A percentile compares a stretch with the other conserved stretches of the same genome.
Conservation (phyloP, 331 rosid species). For the Phaseolus coccineus region DNA sequence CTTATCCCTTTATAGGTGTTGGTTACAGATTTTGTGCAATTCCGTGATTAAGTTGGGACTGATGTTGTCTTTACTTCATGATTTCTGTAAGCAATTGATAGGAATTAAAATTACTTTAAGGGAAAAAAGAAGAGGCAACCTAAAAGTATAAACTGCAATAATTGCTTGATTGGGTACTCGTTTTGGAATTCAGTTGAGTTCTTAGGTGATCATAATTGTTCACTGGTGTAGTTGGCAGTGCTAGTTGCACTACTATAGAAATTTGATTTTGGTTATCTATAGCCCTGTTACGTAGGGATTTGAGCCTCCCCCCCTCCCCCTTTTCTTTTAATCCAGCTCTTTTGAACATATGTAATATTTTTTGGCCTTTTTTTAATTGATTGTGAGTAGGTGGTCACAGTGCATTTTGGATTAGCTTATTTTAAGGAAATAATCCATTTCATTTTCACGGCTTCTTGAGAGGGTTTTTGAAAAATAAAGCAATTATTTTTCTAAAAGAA, state of each 20-base stretch:
- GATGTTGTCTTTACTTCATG: not conserved
- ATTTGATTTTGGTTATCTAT: not conserved
- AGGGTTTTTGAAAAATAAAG: not conserved
- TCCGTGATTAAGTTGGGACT: not conserved
- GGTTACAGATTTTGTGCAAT: constrained; percentile 24
- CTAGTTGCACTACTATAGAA: not conserved
- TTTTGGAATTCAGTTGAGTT: constrained; percentile 6
- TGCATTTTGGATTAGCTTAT: not conserved
- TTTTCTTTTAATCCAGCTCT: not conserved
- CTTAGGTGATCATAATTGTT: constrained; percentile 10
- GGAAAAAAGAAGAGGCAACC: not conserved
- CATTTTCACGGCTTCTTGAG: not conserved
- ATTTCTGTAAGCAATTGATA: constrained; percentile 4
- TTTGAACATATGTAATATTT: not conserved
- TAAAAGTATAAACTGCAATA: not conserved
- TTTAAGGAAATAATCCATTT: not conserved
- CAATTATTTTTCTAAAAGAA: not conserved
- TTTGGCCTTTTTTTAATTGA: not conserved
- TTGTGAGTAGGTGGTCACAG: not conserved
- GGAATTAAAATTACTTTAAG: constrained; percentile 6
- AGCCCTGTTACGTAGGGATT: not conserved
- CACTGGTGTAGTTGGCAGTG: constrained; percentile 13
- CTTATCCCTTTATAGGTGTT: not conserved
- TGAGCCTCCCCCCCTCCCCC: too few relatives aligned
- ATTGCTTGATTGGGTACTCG: not conserved